A percentile compares a stretch with the other conserved stretches of the same genome.
Conservation (phyloP, 441 rosid genomes). For the Aleurites moluccanus region DNA sequence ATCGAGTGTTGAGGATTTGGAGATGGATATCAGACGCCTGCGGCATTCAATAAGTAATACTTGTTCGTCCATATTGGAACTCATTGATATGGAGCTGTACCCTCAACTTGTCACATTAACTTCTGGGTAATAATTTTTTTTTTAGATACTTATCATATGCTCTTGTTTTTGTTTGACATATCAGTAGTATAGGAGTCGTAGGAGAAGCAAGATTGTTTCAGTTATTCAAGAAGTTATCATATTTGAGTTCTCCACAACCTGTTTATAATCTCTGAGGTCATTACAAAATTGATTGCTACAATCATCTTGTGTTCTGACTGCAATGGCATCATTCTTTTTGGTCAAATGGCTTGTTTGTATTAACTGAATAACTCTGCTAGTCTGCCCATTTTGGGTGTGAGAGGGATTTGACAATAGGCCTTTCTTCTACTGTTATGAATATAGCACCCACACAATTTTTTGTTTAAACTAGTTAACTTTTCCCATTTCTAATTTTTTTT, state of each 20-base stretch:
- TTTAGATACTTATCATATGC: background rate
- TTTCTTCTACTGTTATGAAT: background rate
- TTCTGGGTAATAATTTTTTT: conserved; percentile 65
- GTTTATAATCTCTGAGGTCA: background rate
- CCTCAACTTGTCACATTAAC: conserved; percentile 79
- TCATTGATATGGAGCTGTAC: conserved; percentile 75
- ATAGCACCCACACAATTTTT: background rate
- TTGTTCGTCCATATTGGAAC: conserved; percentile 50
- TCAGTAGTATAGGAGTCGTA: background rate
- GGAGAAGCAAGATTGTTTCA: background rate
- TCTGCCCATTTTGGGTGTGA: background rate
- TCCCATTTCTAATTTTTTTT: background rate
- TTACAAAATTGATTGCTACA: background rate
- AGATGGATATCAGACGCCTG: conserved; percentile 45
- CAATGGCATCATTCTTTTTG: background rate
- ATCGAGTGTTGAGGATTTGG: conserved; percentile 58
- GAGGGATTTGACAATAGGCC: background rate
- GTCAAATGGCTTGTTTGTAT: background rate
- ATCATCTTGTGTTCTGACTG: background rate
- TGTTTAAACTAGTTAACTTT: background rate
- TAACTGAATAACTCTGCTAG: background rate
- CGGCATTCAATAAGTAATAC: conserved; percentile 62
- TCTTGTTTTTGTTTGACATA: background rate
- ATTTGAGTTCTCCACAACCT: background rate
- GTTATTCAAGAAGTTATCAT: background rate